phyloP scores from a whole-genome alignment of 345 rosid species.

The Sisymbrium irio region DNA sequence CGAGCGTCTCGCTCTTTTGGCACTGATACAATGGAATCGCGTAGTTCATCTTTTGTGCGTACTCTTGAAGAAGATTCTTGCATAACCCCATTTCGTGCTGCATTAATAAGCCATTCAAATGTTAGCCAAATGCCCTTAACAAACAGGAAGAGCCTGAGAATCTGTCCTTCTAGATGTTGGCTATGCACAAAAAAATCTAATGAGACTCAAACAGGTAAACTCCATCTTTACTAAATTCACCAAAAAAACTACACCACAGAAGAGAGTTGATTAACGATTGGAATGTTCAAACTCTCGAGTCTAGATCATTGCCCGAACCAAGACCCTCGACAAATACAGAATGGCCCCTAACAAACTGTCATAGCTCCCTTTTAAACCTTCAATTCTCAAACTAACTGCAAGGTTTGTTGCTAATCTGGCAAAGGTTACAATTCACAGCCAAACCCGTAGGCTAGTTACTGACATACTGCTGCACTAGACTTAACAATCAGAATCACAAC shows the following conservation, averaged over 20 bases:
- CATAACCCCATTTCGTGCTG: constrained; percentile 88
- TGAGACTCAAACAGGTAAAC: neutral
- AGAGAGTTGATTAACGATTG: neutral
- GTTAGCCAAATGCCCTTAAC: constrained; percentile 6
- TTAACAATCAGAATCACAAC: neutral
- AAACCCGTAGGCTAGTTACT: neutral
- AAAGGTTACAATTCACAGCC: constrained; percentile 3
- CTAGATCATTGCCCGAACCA: neutral
- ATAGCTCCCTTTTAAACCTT: neutral
- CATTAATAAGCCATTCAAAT: constrained; percentile 18
- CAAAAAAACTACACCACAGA: neutral
- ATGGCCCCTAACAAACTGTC: neutral
- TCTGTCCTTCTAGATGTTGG: neutral
- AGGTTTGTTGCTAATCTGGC: neutral
- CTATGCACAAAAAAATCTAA: neutral
- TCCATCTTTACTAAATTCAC: neutral
- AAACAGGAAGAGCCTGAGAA: neutral
- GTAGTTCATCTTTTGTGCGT: constrained; percentile 91
- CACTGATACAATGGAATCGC: constrained; percentile 74
- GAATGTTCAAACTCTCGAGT: neutral
- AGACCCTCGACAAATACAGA: neutral
- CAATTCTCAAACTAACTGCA: neutral
- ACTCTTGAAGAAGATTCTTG: constrained; percentile 90
- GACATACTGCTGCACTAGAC: neutral
- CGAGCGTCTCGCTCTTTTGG: constrained; percentile 45